These are phyloP conservation scores for Ampelocalamus luodianensis DNA, from an alignment of 176 grass and related monocot species.

Conservation along the genomic window DNA sequence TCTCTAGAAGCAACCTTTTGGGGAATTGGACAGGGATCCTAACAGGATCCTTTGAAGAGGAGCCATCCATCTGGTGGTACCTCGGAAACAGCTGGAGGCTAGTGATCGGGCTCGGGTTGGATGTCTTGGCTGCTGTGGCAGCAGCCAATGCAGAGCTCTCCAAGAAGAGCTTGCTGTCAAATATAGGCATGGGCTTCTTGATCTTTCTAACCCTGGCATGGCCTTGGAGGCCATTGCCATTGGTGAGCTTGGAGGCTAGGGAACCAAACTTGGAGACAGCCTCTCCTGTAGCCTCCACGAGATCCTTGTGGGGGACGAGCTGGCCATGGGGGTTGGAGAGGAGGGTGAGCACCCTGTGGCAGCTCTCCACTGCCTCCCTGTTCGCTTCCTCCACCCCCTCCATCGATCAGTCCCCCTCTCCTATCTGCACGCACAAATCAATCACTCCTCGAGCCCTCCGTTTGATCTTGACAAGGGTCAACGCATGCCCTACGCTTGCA, in stretches of 20 bases:
- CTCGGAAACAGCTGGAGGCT: slow-evolving; percentile 72
- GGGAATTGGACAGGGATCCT: slow-evolving; percentile 67
- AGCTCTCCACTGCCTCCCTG: slow-evolving; percentile 70
- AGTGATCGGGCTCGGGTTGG: slow-evolving; percentile 39
- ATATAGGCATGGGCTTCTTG: slow-evolving; percentile 68
- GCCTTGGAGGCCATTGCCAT: slow-evolving; percentile 60
- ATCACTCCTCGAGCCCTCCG: not conserved
- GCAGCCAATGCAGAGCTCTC: slow-evolving; percentile 46
- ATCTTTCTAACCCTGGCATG: slow-evolving; percentile 75
- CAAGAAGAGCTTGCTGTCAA: slow-evolving; percentile 74
- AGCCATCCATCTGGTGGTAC: slow-evolving; percentile 58
- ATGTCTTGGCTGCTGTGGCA: slow-evolving; percentile 6
- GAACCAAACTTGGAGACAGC: slow-evolving; percentile 71
- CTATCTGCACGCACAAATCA: slow-evolving; percentile 43
- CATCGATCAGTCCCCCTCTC: slow-evolving; percentile 42
- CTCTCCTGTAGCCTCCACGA: slow-evolving; percentile 59
- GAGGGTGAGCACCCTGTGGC: slow-evolving; percentile 71
- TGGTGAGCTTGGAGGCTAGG: slow-evolving; percentile 59
- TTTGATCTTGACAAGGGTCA: slow-evolving; percentile 20
- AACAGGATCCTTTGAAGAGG: slow-evolving; percentile 50
- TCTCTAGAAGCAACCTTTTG: slow-evolving; percentile 65
- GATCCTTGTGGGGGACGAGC: slow-evolving; percentile 58
- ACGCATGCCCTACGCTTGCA: not conserved
- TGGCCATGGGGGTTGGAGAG: slow-evolving; percentile 66
- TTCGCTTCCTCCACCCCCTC: slow-evolving; percentile 76